Percentiles rank a stretch among this genome's conserved stretches.
Evolutionary conservation across 495 filamentous ascomycete genomes (phyloP).

Genomic region (Penicillium cosmopolitanum): DNA sequence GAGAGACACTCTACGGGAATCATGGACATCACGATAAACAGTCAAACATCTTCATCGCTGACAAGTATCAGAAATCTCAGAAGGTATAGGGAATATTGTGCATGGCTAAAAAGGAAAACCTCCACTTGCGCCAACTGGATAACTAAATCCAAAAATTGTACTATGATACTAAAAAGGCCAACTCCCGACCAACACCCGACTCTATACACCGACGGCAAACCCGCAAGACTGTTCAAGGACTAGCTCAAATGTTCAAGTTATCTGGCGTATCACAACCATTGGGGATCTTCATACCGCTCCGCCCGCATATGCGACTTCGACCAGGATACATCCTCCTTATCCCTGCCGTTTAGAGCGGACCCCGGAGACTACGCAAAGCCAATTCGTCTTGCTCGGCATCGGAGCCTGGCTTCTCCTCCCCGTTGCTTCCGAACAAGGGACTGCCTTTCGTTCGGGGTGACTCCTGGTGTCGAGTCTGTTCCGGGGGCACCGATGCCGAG

Average conservation of each 20-base stretch:
- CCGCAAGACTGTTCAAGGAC: not conserved
- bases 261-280: not conserved
- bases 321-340: not conserved
- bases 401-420: slow-evolving; percentile 33
- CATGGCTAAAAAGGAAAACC: not conserved
- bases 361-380: slow-evolving; percentile 51
- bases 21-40: too few relatives aligned
- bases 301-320: slow-evolving; percentile 14
- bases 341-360: slow-evolving; percentile 26
- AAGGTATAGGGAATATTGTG: too few relatives aligned
- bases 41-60: too few relatives aligned
- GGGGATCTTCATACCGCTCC: not conserved
- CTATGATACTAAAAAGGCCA: not conserved
- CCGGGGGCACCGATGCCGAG: slow-evolving; percentile 50
- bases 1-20: too few relatives aligned
- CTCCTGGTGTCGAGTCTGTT: slow-evolving; percentile 46
- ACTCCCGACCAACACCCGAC: not conserved
- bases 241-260: not conserved
- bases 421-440: slow-evolving; percentile 45
- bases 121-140: not conserved
- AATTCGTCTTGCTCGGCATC: slow-evolving; percentile 46
- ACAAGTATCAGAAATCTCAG: too few relatives aligned
- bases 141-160: not conserved
- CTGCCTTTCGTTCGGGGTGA: slow-evolving; percentile 32
- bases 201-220: not conserved